Conservation (phyloP, 306 rosid genomes). For the Prunus mume region DNA sequence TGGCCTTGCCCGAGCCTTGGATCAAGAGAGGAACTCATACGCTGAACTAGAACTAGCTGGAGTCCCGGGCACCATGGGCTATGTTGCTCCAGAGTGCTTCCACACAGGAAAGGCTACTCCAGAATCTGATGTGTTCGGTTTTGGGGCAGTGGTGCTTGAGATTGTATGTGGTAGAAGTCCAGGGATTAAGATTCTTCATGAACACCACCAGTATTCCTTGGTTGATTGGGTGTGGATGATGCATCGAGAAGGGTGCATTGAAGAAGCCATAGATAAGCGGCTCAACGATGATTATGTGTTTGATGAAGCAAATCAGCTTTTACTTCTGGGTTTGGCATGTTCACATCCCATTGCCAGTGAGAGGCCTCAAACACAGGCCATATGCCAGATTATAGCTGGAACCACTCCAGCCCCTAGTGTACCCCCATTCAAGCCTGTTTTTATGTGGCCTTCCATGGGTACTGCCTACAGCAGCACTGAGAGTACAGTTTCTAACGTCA, state of each 20-base stretch:
- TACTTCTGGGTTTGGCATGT: slow-evolving; percentile 51
- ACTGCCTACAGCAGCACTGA: slow-evolving; percentile 22
- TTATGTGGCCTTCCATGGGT: slow-evolving; percentile 53
- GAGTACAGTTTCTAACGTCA: slow-evolving; percentile 12
- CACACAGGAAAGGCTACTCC: slow-evolving; percentile 53
- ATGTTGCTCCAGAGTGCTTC: slow-evolving; percentile 59
- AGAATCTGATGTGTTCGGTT: slow-evolving; percentile 50
- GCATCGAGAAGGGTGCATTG: slow-evolving; percentile 37
- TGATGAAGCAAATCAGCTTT: slow-evolving; percentile 42
- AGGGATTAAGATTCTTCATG: slow-evolving; percentile 11
- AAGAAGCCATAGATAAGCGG: slow-evolving; percentile 40
- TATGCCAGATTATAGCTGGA: slow-evolving; percentile 46
- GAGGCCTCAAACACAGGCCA: slow-evolving; percentile 42
- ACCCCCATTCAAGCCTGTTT: slow-evolving; percentile 44
- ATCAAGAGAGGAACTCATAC: slow-evolving; percentile 45
- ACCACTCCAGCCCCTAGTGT: slow-evolving; percentile 31
- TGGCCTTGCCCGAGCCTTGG: slow-evolving; percentile 57
- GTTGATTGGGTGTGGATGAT: slow-evolving; percentile 57
- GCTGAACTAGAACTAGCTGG: slow-evolving; percentile 41
- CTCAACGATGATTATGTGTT: slow-evolving; percentile 17
- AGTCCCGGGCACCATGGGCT: slow-evolving; percentile 51
- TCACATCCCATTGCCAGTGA: slow-evolving; percentile 39
- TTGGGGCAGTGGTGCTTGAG: slow-evolving; percentile 55
- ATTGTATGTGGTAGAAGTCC: slow-evolving; percentile 43
- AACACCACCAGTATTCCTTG: slow-evolving; percentile 21